Evolutionary conservation across 1,284 basidiomycete species (phyloP), one percentile per base, ranked within the genome.

Genomic region (Papiliotrema flavescens): DNA sequence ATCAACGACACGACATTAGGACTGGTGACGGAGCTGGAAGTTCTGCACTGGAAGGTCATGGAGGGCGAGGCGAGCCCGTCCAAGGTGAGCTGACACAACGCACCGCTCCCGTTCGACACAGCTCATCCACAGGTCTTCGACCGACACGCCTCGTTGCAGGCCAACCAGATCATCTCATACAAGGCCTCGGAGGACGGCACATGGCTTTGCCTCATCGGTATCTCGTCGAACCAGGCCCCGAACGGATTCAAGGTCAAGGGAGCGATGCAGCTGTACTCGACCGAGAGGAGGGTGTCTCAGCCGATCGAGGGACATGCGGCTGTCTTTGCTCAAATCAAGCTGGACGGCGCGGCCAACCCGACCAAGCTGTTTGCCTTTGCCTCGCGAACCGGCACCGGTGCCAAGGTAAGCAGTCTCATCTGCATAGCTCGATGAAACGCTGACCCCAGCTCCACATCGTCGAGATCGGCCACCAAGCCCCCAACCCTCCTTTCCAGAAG

Each of bases 271-370:
- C 80, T 97, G 48, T 99, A 93, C 80, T 80, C 83, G 81, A 68
- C 71, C 4, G 69, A 73, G 64, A 84, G 96, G 20, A 89, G 87
- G n/a, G 93, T 99, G 64, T 94, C 89, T 68, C 96, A 99, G 78
- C 91, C 95, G 43, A 98, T 99, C 62, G 96, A 98, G 73, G 96
- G 96, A 14, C 96, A 99, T 72, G 96, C 96, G 23, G 96, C 96
- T 54, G 85, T 93, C 26, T 99, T 99, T 74, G 90, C 94, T 20
- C 88, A 92, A 75, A 76, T 98, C 60, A 93, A 90, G 79, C 78
- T 89, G 47, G 94, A 97, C 57, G 91, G 91, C 28, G 85, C 89
- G 64, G 82, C 88, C 66, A 81, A 84, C 56, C 80, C 85, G 8
- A 93, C 89, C 17, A 98, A 98, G 78, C 80, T 99, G 28, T 99